phyloP scores from a whole-genome alignment of 1,284 basidiomycete genomes.

The Pyrrhoderma lamaoense region DNA sequence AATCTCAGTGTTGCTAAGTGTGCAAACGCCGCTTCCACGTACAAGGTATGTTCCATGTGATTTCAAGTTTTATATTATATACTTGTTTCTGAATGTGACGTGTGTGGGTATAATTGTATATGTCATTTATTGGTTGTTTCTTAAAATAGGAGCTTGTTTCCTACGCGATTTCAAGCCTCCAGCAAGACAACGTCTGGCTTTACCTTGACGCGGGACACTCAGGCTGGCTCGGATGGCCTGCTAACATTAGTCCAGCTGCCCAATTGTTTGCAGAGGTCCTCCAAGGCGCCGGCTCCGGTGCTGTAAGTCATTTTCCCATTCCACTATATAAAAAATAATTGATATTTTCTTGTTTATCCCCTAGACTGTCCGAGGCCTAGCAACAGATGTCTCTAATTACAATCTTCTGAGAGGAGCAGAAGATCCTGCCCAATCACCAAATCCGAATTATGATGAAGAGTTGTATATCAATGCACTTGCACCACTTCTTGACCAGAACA shows the following conservation, averaged over 20 bases:
- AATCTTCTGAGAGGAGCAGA: conserved; percentile 20
- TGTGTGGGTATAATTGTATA: neutral
- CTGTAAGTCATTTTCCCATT: neutral
- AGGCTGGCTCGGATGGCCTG: conserved; percentile 23
- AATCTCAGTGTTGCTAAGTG: conserved; percentile 20
- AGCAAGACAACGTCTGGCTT: conserved; percentile 22
- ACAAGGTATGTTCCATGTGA: conserved; percentile 15
- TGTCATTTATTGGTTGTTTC: neutral
- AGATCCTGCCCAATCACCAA: conserved; percentile 20
- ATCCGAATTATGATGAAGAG: conserved; percentile 23
- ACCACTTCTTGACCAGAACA: conserved; percentile 19
- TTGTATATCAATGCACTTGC: conserved; percentile 21
- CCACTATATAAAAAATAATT: neutral
- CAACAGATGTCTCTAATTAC: conserved; percentile 21
- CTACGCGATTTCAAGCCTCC: conserved; percentile 20
- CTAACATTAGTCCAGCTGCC: conserved; percentile 21
- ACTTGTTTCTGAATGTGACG: neutral
- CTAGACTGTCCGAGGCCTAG: conserved; percentile 15
- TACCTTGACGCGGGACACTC: conserved; percentile 23
- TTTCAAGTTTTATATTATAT: neutral
- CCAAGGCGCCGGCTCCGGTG: conserved; percentile 16
- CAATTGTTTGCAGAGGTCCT: conserved; percentile 20
- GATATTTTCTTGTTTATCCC: neutral
- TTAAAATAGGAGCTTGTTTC: conserved; percentile 18
- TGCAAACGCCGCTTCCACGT: conserved; percentile 19